Evolutionary conservation across 1,284 basidiomycete species (phyloP).

Genomic region (Xerocomus minutiporus): DNA sequence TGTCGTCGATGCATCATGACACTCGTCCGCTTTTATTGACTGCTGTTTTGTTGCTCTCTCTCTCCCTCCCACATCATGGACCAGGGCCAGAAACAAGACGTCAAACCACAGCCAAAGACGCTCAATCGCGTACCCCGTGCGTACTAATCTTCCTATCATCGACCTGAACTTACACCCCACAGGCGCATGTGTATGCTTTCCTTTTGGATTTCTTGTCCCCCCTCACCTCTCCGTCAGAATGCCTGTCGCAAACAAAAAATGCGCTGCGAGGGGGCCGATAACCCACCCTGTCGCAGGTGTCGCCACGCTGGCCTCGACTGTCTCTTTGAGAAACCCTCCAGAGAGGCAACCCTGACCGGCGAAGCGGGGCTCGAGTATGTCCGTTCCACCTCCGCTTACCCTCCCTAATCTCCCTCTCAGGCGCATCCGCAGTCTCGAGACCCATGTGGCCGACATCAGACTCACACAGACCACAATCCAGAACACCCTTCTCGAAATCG

Average conservation of each 20-base stretch:
- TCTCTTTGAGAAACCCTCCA: conserved; percentile 84
- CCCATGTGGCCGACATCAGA: conserved; percentile 75
- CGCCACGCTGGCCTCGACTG: conserved; percentile 80
- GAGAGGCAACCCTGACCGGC: conserved; percentile 78
- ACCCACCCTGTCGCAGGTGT: conserved; percentile 87
- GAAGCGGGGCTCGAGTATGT: conserved; percentile 85
- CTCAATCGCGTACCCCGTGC: conserved; percentile 79
- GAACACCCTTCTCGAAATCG: conserved; percentile 72
- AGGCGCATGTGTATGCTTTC: conserved; percentile 66
- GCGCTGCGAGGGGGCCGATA: conserved; percentile 86
- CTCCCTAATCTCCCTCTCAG: conserved; percentile 38
- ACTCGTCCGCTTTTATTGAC: conserved; percentile 3
- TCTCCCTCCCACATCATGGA: background rate
- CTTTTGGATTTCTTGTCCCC: background rate
- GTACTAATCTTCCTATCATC: conserved; percentile 28
- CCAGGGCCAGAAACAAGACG: conserved; percentile 46
- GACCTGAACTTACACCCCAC: conserved; percentile 13
- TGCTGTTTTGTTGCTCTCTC: background rate
- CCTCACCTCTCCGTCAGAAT: conserved; percentile 46
- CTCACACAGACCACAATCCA: conserved; percentile 68
- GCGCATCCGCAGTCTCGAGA: conserved; percentile 80
- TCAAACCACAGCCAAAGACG: conserved; percentile 67
- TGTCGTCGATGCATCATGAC: no score
- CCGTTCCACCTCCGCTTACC: conserved; percentile 6
- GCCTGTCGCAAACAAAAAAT: conserved; percentile 84